Evolutionary conservation across 2,329 filamentous ascomycete species (phyloP), one percentile per base, ranked within the genome.

Genomic region (Verticillium nubilum): DNA sequence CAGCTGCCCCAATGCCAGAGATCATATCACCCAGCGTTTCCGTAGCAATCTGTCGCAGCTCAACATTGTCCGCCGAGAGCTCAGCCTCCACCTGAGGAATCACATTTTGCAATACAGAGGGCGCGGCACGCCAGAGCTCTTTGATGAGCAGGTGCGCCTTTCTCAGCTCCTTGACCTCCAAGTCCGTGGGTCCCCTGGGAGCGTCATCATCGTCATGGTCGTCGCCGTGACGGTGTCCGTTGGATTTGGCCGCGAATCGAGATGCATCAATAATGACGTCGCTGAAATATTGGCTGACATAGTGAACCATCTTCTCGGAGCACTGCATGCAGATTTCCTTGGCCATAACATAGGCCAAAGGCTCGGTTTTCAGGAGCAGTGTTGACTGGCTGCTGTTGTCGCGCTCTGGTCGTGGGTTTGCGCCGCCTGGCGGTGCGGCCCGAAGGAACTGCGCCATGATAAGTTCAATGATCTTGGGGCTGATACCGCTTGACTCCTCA

Each of bases 11-110:
- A 70, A 98, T 96, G 5, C 94, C 94, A 47, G 94, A 89, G 27
- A 96, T 89, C 80, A 99, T 93, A 70, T 98, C 94, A 58, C 96
- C 95, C 42, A 99, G 85, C 0, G 95, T 97, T 73, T 98, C 92
- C 0, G 94, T 96, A 2, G 94, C 94, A 60, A 99, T 82, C 61
- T 91, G 83, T 58, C 95, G 90, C 59, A 99, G 78, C 66, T 95
- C 87, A 3, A 93, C 82, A 61, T 96, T 96, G 70, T 99, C 95
- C 0, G 93, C 92, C 3, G 89, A 90, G 57, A 99, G 79, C 76
- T 99, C 95, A 33, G 92, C 90, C 70, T 98, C 94, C 42, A 99
- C 80, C 72, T 97, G 93, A 4, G 93, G 93, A 57, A 99, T 88
- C 13, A 99, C 94, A 68, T 97, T 97, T 64, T 92, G 89, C 19